A percentile compares a stretch with the other conserved stretches of the same genome.
Evolutionary conservation across 176 grass and related monocot species (phyloP).

Genomic region (Avena atlantica): DNA sequence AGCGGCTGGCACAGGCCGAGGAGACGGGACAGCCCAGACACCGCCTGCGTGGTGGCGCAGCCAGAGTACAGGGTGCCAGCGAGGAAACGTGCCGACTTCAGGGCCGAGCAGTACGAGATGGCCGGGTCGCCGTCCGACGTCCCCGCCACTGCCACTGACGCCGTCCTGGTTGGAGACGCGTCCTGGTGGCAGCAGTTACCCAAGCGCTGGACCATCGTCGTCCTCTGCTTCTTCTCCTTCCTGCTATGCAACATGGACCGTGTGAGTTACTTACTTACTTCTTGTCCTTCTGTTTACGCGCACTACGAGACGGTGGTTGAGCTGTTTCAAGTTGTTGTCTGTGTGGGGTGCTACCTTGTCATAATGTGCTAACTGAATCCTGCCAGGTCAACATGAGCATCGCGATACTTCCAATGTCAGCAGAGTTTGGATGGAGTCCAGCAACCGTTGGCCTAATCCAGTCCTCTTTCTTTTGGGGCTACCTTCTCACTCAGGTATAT

Average conservation of each 20-base stretch:
- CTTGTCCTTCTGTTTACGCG: too few species aligned
- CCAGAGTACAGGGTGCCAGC: conserved; percentile 37
- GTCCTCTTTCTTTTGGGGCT: conserved; percentile 99
- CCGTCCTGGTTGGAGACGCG: conserved; percentile 50
- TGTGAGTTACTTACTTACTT: conserved; percentile 53
- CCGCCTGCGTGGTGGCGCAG: conserved; percentile 23
- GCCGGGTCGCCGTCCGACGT: conserved; percentile 59
- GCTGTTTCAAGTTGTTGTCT: too few species aligned
- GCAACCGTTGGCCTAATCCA: conserved; percentile 94
- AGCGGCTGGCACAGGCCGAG: conserved; percentile 58
- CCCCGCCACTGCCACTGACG: conserved; percentile 36
- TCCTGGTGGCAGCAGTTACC: conserved; percentile 91
- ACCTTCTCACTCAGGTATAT: conserved; percentile 93
- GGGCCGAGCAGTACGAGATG: conserved; percentile 73
- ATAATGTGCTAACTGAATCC: neutral
- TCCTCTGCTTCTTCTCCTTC: conserved; percentile 88
- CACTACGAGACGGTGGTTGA: too few species aligned
- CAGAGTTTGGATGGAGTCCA: conserved; percentile 83
- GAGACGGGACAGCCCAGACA: conserved; percentile 53
- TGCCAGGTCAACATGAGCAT: conserved; percentile 98
- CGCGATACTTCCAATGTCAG: conserved; percentile 94
- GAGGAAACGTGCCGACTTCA: conserved; percentile 66
- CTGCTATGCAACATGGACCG: conserved; percentile 99
- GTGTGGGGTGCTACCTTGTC: too few species aligned
- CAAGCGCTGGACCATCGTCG: conserved; percentile 76